A percentile compares a stretch with the other conserved stretches of the same genome.
Evolutionary conservation across 129 eudicot genomes (phyloP).

Genomic region (Flaveria trinervia): DNA sequence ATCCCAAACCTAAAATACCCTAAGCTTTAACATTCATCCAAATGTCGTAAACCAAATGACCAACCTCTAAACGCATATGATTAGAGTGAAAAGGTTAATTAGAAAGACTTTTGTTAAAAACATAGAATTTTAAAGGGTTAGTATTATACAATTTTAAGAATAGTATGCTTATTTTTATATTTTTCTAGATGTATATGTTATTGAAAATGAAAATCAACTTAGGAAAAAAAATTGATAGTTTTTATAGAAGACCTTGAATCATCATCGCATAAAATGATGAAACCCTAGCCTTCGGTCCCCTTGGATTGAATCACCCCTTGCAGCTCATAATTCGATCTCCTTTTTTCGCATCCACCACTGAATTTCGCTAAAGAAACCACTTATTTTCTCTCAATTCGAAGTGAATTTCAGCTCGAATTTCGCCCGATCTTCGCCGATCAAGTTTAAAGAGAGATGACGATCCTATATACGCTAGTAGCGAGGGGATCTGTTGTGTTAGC

Average conservation of each 20-base stretch:
- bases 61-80: no score
- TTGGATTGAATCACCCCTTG: slow-evolving; percentile 1
- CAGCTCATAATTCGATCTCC: slow-evolving; percentile 3
- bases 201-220: no score
- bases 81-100: no score
- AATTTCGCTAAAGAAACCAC: not conserved
- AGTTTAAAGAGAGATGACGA: slow-evolving; percentile 70
- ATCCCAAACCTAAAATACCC: no score
- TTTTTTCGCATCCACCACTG: slow-evolving; percentile 1
- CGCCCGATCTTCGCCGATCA: slow-evolving; percentile 2
- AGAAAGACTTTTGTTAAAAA: no score
- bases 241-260: slow-evolving; percentile 19
- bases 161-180: no score
- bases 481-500: slow-evolving; percentile 90
- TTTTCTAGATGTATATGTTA: no score
- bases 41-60: no score
- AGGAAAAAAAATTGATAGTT: not conserved
- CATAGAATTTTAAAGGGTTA: no score
- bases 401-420: slow-evolving; percentile 11
- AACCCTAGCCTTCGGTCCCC: slow-evolving; percentile 27
- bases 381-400: not conserved
- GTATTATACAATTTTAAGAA: no score
- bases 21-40: no score
- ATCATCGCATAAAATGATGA: slow-evolving; percentile 12
- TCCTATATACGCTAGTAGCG: slow-evolving; percentile 77